Evolutionary conservation across 345 rosid species (phyloP).

Genomic region (Citropsis articulata): DNA sequence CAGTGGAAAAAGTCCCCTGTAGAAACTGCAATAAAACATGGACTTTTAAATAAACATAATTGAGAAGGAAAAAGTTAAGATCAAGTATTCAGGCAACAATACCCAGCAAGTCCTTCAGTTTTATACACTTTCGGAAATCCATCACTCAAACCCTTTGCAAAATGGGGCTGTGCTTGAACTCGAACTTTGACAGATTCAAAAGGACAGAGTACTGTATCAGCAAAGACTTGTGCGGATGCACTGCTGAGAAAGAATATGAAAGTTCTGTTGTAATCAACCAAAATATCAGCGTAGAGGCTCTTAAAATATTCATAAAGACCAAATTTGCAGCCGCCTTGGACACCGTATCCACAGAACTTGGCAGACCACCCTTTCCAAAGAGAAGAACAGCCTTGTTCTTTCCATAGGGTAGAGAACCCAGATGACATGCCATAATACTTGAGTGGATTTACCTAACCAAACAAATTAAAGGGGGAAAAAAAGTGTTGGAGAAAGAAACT

Average conservation of each 20-base stretch:
- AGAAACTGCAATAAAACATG: slow-evolving; percentile 36
- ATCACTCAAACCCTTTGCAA: slow-evolving; percentile 57
- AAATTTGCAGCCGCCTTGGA: slow-evolving; percentile 67
- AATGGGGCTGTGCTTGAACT: slow-evolving; percentile 57
- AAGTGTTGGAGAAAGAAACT: background rate
- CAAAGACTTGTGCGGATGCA: slow-evolving; percentile 69
- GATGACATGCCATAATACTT: slow-evolving; percentile 51
- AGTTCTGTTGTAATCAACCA: slow-evolving; percentile 37
- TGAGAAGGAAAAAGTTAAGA: background rate
- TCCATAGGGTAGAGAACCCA: slow-evolving; percentile 55
- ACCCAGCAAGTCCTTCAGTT: slow-evolving; percentile 62
- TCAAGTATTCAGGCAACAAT: slow-evolving; percentile 10
- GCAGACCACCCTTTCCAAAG: slow-evolving; percentile 76
- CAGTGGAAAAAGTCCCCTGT: slow-evolving; percentile 49
- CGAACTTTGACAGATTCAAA: slow-evolving; percentile 67
- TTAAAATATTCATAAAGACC: slow-evolving; percentile 71
- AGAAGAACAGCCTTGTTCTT: slow-evolving; percentile 63
- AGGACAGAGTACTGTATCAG: slow-evolving; percentile 66
- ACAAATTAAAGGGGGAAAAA: background rate
- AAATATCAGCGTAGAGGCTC: slow-evolving; percentile 45
- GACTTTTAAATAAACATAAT: background rate
- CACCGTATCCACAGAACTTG: slow-evolving; percentile 61
- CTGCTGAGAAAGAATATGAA: slow-evolving; percentile 53
- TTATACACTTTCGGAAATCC: slow-evolving; percentile 55
- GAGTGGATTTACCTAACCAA: slow-evolving; percentile 49